Evolutionary conservation across 768 basidiomycete genomes (phyloP).

Genomic region (Mycena crocata): DNA sequence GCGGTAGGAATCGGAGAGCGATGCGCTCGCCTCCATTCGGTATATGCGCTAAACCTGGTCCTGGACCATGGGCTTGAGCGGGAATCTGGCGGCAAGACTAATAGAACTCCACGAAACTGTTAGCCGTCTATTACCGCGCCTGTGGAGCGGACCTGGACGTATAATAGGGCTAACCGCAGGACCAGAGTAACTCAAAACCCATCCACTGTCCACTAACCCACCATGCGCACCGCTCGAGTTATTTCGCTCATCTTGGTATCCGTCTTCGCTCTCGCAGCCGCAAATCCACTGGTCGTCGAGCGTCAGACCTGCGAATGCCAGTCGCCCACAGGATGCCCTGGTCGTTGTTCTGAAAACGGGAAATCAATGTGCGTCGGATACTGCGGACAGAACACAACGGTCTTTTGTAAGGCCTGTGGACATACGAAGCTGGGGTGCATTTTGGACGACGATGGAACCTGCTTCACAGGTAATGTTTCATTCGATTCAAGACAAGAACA

Average conservation of each 20-base stretch:
- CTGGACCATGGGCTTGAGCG: no score
- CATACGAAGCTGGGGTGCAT: constrained; percentile 9
- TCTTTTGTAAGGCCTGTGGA: constrained; percentile 9
- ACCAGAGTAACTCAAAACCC: no score
- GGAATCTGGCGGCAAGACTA: no score
- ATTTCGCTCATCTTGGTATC: constrained; percentile 15
- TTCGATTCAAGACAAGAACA: no score
- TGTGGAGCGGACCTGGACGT: no score
- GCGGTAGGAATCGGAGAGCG: no score
- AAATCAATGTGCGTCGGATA: constrained; percentile 17
- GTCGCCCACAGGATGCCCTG: constrained; percentile 26
- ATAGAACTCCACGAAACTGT: no score
- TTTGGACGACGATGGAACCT: constrained; percentile 8
- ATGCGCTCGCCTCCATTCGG: no score
- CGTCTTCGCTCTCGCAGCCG: constrained; percentile 2
- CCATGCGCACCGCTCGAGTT: constrained; percentile 12
- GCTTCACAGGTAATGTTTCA: constrained; percentile 14
- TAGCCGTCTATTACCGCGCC: no score
- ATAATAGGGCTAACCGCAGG: no score
- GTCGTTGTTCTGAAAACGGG: constrained; percentile 7
- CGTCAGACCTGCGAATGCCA: constrained; percentile 17
- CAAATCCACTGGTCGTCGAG: constrained; percentile 6
- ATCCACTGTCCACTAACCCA: no score
- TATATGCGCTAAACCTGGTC: no score
- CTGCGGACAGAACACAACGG: constrained; percentile 5